phyloP scores from a whole-genome alignment of 2,329 filamentous ascomycete species.

The Aspergillus oerlinghausenensis region DNA sequence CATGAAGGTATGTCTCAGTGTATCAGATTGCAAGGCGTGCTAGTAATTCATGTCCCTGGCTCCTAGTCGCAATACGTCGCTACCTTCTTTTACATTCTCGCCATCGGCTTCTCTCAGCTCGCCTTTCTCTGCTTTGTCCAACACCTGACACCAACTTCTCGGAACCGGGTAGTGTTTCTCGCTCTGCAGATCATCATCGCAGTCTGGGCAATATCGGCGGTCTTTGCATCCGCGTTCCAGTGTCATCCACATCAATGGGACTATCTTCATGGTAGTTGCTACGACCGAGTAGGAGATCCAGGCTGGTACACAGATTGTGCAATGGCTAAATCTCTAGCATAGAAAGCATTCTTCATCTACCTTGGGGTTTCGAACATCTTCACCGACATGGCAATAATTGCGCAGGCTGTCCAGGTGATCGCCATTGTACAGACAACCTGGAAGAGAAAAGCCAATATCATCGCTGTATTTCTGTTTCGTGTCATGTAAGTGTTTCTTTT shows the following conservation, averaged over 20 bases:
- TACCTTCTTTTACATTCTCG: conserved; percentile 18
- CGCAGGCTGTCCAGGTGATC: conserved; percentile 20
- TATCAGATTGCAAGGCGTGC: background rate
- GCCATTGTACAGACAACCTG: conserved; percentile 18
- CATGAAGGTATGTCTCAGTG: conserved; percentile 17
- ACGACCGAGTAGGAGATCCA: conserved; percentile 13
- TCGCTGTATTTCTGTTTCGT: conserved; percentile 19
- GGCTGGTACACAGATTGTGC: background rate
- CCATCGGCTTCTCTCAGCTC: conserved; percentile 21
- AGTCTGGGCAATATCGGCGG: conserved; percentile 13
- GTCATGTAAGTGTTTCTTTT: conserved; percentile 17
- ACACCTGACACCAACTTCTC: conserved; percentile 16
- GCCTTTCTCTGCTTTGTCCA: conserved; percentile 22
- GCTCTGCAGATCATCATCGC: conserved; percentile 9
- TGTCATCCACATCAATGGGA: conserved; percentile 18
- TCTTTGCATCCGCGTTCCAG: conserved; percentile 18
- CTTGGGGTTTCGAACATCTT: conserved; percentile 23
- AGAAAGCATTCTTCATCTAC: conserved; percentile 23
- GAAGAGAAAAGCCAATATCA: conserved; percentile 14
- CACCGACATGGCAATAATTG: conserved; percentile 20
- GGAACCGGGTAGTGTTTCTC: conserved; percentile 15
- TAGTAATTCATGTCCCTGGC: background rate
- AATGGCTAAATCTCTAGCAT: background rate
- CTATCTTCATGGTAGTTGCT: conserved; percentile 17
- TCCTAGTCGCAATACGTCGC: conserved; percentile 20